Evolutionary conservation across 192 early-diverging fungal species (phyloP).

Genomic region (Piromyces finnis): DNA sequence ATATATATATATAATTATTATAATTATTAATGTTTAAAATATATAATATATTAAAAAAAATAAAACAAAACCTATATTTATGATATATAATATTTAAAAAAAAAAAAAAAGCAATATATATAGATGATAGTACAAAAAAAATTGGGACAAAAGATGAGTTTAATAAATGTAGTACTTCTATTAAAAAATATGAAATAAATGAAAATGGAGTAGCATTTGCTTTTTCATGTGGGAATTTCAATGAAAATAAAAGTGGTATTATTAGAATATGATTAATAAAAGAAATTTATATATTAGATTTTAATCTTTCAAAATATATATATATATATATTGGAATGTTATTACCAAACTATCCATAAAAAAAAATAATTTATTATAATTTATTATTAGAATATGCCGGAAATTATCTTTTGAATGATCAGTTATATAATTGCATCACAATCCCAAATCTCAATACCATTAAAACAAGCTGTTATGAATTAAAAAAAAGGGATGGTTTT

Average conservation of each 20-base stretch:
- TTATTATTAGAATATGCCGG: neutral
- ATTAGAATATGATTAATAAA: too few relatives aligned
- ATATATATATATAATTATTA: too few relatives aligned
- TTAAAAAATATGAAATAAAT: neutral
- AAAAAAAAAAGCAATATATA: neutral
- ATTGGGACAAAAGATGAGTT: neutral
- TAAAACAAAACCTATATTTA: too few relatives aligned
- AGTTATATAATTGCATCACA: neutral
- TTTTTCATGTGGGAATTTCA: neutral
- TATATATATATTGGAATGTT: too few relatives aligned
- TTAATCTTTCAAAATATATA: too few relatives aligned
- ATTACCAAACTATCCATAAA: too few relatives aligned
- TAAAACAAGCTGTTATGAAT: neutral
- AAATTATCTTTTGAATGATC: neutral
- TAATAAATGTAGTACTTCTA: neutral
- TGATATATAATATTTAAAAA: neutral
- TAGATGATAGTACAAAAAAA: neutral
- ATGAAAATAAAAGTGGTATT: neutral
- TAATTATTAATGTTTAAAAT: too few relatives aligned
- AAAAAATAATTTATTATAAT: too few relatives aligned
- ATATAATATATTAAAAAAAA: too few relatives aligned
- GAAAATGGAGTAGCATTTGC: neutral
- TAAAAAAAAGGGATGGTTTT: neutral
- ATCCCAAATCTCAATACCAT: neutral
- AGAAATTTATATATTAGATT: too few relatives aligned